These are phyloP conservation scores for Pyrenula massariospora DNA, from an alignment of 495 filamentous ascomycete genomes.

Conservation along the genomic window DNA sequence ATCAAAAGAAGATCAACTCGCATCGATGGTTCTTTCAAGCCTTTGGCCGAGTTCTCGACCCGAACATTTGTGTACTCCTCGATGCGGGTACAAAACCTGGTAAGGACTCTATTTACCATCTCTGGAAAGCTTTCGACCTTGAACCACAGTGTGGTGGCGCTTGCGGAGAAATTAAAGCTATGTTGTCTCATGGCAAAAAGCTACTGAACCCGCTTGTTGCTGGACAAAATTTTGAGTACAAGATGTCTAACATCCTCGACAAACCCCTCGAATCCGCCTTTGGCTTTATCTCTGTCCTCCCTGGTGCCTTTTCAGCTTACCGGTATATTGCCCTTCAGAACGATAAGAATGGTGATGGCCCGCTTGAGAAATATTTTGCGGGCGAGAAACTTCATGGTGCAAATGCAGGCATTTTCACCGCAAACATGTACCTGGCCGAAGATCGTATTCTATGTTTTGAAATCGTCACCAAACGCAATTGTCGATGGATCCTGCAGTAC, in stretches of 20 bases:
- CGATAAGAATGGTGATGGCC: conserved; percentile 53
- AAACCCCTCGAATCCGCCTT: conserved; percentile 97
- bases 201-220: conserved; percentile 90
- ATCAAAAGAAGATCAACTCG: conserved; percentile 99
- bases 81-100: conserved; percentile 95
- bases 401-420: conserved; percentile 93
- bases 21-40: conserved; percentile 99
- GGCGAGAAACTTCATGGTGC: conserved; percentile 96
- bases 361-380: conserved; percentile 91
- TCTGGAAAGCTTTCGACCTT: conserved; percentile 98
- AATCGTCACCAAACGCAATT: conserved; percentile 93
- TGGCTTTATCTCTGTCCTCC: conserved; percentile 93
- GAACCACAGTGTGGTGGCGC: conserved; percentile 96
- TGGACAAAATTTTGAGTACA: conserved; percentile 99
- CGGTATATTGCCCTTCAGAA: conserved; percentile 91
- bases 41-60: conserved; percentile 84
- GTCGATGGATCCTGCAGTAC: conserved; percentile 93
- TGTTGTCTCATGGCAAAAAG: conserved; percentile 87
- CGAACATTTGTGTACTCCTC: conserved; percentile 92
- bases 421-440: conserved; percentile 99
- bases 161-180: conserved; percentile 98
- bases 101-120: conserved; percentile 83
- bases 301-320: conserved; percentile 97
- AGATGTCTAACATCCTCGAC: conserved; percentile 98
- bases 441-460: conserved; percentile 99